Evolutionary conservation across 73 alveolate genomes (phyloP).

Genomic region (Blepharisma japonicum): DNA sequence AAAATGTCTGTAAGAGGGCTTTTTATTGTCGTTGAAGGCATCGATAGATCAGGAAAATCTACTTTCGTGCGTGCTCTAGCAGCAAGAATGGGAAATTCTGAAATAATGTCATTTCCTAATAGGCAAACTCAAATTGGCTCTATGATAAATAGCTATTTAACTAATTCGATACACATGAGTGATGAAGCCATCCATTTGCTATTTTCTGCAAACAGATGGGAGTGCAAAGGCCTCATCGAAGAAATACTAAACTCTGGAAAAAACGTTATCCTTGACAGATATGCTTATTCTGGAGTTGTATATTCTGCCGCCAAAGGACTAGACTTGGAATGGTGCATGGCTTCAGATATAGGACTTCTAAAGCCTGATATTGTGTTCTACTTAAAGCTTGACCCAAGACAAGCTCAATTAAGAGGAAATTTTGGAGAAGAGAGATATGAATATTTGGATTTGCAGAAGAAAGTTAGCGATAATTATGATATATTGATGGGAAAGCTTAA

Average conservation of each 20-base stretch:
- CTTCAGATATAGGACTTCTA: conserved; percentile 68
- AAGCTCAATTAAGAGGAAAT: conserved; percentile 50
- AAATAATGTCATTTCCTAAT: conserved; percentile 47
- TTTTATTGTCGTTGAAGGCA: conserved; percentile 84
- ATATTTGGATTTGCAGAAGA: conserved; percentile 56
- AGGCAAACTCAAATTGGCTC: conserved; percentile 67
- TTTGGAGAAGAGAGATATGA: conserved; percentile 88
- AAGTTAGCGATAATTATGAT: conserved; percentile 63
- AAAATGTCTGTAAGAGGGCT: conserved; percentile 53
- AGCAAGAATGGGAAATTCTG: conserved; percentile 35
- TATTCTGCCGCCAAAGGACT: conserved; percentile 87
- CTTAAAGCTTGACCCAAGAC: conserved; percentile 55
- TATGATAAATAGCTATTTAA: conserved; percentile 63
- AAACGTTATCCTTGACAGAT: conserved; percentile 72
- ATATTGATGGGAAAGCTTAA: background rate
- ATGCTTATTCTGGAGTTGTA: conserved; percentile 85
- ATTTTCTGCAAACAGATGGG: conserved; percentile 92
- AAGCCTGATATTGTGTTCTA: conserved; percentile 76
- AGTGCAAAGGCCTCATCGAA: conserved; percentile 49
- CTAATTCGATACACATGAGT: conserved; percentile 48
- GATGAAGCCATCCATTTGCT: conserved; percentile 77
- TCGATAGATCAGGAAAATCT: conserved; percentile 86
- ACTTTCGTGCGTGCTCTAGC: conserved; percentile 53
- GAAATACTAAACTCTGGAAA: conserved; percentile 55
- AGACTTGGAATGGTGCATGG: conserved; percentile 78